These are phyloP conservation scores for Neopestalotiopsis clavispora DNA, from an alignment of 2,329 filamentous ascomycete species.

Conservation along the genomic window DNA sequence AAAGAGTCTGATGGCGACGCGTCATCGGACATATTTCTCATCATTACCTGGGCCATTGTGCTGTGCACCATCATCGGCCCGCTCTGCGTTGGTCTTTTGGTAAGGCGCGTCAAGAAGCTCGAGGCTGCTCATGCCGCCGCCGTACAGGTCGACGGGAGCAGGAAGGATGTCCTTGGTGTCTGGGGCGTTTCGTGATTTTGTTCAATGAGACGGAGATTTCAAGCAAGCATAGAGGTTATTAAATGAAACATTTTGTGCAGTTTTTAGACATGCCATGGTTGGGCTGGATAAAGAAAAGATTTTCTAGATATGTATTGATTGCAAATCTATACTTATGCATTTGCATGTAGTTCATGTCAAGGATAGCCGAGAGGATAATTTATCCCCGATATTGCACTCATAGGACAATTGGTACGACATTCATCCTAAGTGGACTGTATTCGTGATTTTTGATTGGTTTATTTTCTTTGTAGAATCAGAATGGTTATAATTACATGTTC, in stretches of 20 bases:
- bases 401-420: too few relatives aligned
- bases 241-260: too few relatives aligned
- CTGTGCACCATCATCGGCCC: constrained; percentile 60
- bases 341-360: too few relatives aligned
- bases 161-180: constrained; percentile 31
- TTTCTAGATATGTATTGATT: too few relatives aligned
- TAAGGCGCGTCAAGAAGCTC: constrained; percentile 45
- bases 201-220: not conserved
- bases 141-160: constrained; percentile 15
- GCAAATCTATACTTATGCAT: too few relatives aligned
- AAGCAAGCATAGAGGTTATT: too few relatives aligned
- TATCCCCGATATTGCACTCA: too few relatives aligned
- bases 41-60: constrained; percentile 61
- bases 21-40: constrained; percentile 51
- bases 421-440: too few relatives aligned
- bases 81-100: constrained; percentile 51
- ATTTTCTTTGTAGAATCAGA: not conserved
- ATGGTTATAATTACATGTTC: constrained; percentile 28
- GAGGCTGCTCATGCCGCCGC: constrained; percentile 24
- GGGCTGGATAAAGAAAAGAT: too few relatives aligned
- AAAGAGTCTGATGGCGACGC: too few relatives aligned
- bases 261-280: too few relatives aligned
- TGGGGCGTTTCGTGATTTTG: constrained; percentile 32
- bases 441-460: not conserved
- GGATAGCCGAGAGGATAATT: too few relatives aligned